Conservation (phyloP, 371 early-diverging fungal species). For the Mucor plumbeus region DNA sequence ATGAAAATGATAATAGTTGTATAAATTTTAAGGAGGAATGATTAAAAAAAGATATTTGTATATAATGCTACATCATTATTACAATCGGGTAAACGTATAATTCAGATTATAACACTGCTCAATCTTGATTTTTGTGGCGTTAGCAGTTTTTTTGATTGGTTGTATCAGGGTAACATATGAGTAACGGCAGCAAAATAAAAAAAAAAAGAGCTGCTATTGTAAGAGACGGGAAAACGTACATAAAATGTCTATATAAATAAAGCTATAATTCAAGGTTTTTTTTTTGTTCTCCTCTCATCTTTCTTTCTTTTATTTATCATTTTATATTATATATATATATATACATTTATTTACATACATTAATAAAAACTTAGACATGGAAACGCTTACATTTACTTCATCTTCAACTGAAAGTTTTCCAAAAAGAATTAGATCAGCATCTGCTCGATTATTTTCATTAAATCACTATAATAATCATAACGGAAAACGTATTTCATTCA, state of each 20-base stretch:
- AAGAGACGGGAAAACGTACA: neutral
- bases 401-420: constrained; percentile 21
- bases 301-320: too few relatives aligned
- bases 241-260: constrained; percentile 1
- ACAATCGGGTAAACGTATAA: neutral
- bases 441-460: constrained; percentile 27
- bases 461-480: constrained; percentile 15
- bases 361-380: neutral
- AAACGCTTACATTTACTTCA: constrained; percentile 2
- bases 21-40: neutral
- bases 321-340: too few relatives aligned
- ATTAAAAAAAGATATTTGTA: neutral
- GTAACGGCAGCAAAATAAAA: neutral
- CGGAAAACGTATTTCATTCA: constrained; percentile 6
- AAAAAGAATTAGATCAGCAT: constrained; percentile 25
- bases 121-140: constrained; percentile 1
- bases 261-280: too few relatives aligned
- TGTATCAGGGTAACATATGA: neutral
- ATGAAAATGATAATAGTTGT: neutral
- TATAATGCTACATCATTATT: neutral
- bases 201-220: neutral
- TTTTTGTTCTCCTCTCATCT: too few relatives aligned
- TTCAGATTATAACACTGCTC: neutral
- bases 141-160: neutral
- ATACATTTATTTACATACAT: neutral